These are phyloP conservation scores for Mortierella sp. DNA, from an alignment of 371 early-diverging fungal genomes.

Conservation along the genomic window DNA sequence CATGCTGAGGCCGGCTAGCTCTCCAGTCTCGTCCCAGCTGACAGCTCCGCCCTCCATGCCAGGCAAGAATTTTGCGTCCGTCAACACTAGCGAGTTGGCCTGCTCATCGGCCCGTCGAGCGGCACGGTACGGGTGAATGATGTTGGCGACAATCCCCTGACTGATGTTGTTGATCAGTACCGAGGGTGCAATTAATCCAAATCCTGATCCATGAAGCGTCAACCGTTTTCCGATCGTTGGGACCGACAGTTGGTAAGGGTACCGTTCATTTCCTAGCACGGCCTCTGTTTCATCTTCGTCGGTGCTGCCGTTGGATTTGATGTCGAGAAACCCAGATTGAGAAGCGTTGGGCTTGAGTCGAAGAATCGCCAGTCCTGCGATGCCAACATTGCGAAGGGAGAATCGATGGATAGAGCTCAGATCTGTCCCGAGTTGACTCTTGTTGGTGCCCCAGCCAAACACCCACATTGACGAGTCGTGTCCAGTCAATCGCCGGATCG, in stretches of 20 bases:
- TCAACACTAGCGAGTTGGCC: conserved; percentile 46
- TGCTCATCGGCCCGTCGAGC: conserved; percentile 45
- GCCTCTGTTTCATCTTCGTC: neutral
- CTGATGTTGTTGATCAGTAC: conserved; percentile 57
- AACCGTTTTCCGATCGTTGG: conserved; percentile 46
- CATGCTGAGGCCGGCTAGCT: conserved; percentile 52
- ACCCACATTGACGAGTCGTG: conserved; percentile 48
- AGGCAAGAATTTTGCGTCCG: conserved; percentile 55
- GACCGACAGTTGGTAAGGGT: conserved; percentile 34
- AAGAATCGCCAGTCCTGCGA: conserved; percentile 54
- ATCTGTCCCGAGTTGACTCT: conserved; percentile 49
- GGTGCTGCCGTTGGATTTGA: neutral
- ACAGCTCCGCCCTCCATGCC: conserved; percentile 60
- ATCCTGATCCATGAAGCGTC: conserved; percentile 55
- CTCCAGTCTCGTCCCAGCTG: conserved; percentile 53
- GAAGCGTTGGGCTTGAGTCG: conserved; percentile 25
- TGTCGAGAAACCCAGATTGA: neutral
- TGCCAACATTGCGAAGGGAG: conserved; percentile 54
- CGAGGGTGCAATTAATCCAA: conserved; percentile 56
- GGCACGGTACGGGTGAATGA: conserved; percentile 47
- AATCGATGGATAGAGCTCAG: conserved; percentile 47
- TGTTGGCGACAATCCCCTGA: conserved; percentile 57
- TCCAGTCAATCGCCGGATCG: conserved; percentile 47
- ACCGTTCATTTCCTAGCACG: conserved; percentile 1
- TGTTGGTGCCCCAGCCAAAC: conserved; percentile 54